phyloP scores from a whole-genome alignment of 2,329 filamentous ascomycete species.

The Ampelomyces quisqualis region DNA sequence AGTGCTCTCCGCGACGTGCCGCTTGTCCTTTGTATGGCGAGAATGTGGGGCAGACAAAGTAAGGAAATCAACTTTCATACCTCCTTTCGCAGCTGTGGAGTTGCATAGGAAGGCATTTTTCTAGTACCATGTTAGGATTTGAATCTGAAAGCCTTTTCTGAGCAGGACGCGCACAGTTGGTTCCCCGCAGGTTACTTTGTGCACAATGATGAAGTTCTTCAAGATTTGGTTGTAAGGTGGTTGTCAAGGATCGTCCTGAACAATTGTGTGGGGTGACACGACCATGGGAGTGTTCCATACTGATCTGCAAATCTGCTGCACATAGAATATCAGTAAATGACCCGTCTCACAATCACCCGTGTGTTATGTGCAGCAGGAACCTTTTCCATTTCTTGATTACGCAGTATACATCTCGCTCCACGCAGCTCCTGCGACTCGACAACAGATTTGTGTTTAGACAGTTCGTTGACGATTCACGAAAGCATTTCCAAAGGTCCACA shows the following conservation, averaged over 20 bases:
- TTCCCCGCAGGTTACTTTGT: no score
- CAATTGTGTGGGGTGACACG: conserved; percentile 1
- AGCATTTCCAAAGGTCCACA: conserved; percentile 76
- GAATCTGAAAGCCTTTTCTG: no score
- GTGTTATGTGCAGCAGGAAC: background rate
- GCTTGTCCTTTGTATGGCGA: conserved; percentile 6
- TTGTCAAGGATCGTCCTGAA: background rate
- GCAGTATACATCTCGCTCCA: background rate
- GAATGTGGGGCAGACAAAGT: conserved; percentile 11
- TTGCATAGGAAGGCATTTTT: no score
- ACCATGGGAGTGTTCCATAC: no score
- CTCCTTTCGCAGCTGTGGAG: no score
- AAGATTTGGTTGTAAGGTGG: no score
- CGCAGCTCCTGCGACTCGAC: background rate
- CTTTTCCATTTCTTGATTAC: background rate
- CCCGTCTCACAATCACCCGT: background rate
- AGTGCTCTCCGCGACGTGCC: conserved; percentile 12
- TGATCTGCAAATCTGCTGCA: conserved; percentile 1
- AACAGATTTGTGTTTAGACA: background rate
- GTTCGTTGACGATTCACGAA: conserved; percentile 41
- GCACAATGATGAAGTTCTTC: no score
- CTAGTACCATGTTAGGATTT: no score
- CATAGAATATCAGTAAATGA: background rate
- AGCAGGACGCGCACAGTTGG: no score
- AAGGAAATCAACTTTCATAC: no score